These are phyloP conservation scores for Cairneyella variabilis DNA, from an alignment of 495 filamentous ascomycete species.

Conservation along the genomic window DNA sequence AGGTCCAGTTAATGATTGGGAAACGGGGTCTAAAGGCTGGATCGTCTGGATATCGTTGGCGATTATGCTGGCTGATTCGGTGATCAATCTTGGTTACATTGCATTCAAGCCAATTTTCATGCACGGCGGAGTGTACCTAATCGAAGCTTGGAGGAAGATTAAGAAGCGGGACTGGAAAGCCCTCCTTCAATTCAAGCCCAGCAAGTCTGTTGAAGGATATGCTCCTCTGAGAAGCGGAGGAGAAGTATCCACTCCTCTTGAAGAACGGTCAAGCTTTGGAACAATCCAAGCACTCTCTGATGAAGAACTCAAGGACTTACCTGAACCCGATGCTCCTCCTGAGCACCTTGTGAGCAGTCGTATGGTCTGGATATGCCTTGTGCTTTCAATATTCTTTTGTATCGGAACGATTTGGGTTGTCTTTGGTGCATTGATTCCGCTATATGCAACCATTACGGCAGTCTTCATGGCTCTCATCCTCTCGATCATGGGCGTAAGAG, in stretches of 20 bases:
- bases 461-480: conserved; percentile 85
- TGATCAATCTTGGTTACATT: conserved; percentile 83
- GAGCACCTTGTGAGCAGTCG: conserved; percentile 75
- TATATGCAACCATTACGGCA: conserved; percentile 72
- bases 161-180: conserved; percentile 23
- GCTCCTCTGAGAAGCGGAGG: conserved; percentile 17
- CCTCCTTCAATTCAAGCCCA: conserved; percentile 3
- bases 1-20: conserved; percentile 82
- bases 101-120: conserved; percentile 57
- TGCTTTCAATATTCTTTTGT: conserved; percentile 74
- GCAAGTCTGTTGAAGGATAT: conserved; percentile 19
- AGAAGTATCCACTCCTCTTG: conserved; percentile 9
- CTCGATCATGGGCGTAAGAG: conserved; percentile 92
- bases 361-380: conserved; percentile 68
- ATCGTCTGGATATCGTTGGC: conserved; percentile 94
- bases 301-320: conserved; percentile 18
- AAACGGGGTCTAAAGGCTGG: conserved; percentile 90
- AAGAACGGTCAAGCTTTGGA: conserved; percentile 1
- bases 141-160: conserved; percentile 6
- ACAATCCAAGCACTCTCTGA: neutral
- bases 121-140: conserved; percentile 25
- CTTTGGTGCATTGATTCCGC: conserved; percentile 64
- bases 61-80: conserved; percentile 93
- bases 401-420: conserved; percentile 72
- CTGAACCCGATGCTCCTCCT: conserved; percentile 70